These are phyloP conservation scores for Cenchrus purpureus DNA, from an alignment of 176 grass and related monocot genomes.

Conservation along the genomic window DNA sequence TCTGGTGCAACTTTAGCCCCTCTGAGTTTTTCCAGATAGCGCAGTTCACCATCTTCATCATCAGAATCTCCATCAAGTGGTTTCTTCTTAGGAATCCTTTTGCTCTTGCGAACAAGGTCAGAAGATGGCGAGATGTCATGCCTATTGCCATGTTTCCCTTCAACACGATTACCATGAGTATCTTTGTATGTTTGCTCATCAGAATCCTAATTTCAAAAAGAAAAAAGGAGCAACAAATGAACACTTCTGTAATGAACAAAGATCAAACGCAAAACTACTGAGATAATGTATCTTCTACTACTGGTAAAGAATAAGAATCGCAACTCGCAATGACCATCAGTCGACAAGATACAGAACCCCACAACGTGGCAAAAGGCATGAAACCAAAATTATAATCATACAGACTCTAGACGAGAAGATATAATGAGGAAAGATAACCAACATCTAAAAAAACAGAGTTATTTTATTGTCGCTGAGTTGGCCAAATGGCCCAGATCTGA, in stretches of 20 bases:
- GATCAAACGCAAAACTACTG: neutral
- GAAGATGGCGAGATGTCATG: constrained; percentile 49
- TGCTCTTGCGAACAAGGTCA: constrained; percentile 74
- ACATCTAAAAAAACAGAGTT: neutral
- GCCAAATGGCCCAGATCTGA: neutral
- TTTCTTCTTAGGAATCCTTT: constrained; percentile 71
- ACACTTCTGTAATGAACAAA: constrained; percentile 17
- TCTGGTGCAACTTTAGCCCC: constrained; percentile 54
- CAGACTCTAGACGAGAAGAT: neutral
- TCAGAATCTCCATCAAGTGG: constrained; percentile 59
- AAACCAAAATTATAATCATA: constrained; percentile 30
- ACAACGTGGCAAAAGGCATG: neutral
- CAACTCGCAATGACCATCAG: neutral
- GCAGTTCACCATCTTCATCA: constrained; percentile 62
- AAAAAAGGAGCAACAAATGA: constrained; percentile 9
- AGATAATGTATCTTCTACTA: neutral
- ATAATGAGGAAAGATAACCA: constrained; percentile 19
- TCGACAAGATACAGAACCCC: constrained; percentile 22
- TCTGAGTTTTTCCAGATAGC: constrained; percentile 77
- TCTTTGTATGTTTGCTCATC: constrained; percentile 34
- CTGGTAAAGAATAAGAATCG: constrained; percentile 22
- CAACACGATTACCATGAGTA: constrained; percentile 18
- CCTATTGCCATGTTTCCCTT: constrained; percentile 46
- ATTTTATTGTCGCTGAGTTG: neutral
- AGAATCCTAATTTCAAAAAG: constrained; percentile 41